Conservation (phyloP, 176 grass and related monocot genomes). For the Aechmea fasciata region DNA sequence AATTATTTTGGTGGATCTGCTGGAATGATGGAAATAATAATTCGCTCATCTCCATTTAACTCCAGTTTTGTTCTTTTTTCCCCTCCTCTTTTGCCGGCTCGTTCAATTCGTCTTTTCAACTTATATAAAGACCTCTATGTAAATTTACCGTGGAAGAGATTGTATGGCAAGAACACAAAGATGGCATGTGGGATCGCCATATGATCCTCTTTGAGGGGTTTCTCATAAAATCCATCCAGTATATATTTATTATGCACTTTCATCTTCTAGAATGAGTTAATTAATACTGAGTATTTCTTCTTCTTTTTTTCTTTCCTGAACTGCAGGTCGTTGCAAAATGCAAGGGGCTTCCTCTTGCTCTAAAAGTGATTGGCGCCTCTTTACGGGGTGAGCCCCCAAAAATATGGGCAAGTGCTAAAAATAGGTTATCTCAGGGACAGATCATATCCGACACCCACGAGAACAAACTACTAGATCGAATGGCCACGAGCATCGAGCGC, state of each 20-base stretch:
- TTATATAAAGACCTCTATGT: too few species aligned
- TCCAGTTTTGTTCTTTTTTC: neutral
- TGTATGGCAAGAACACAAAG: too few species aligned
- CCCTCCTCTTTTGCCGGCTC: neutral
- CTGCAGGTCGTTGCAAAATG: constrained; percentile 68
- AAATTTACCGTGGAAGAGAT: too few species aligned
- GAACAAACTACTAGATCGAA: constrained; percentile 69
- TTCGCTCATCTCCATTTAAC: too few species aligned
- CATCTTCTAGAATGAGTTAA: too few species aligned
- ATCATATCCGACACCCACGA: constrained; percentile 82
- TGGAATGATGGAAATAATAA: too few species aligned
- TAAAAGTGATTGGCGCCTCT: constrained; percentile 82
- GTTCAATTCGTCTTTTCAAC: too few species aligned
- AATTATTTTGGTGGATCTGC: too few species aligned
- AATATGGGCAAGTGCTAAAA: constrained; percentile 94
- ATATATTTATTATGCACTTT: too few species aligned
- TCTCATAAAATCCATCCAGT: too few species aligned
- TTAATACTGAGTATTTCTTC: neutral
- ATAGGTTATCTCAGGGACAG: constrained; percentile 73
- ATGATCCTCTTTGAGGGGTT: too few species aligned
- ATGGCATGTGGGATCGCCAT: too few species aligned
- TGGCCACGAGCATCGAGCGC: constrained; percentile 72
- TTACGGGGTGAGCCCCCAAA: constrained; percentile 71
- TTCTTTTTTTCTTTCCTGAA: neutral
- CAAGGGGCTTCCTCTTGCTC: constrained; percentile 86